phyloP scores from a whole-genome alignment of 257 asterid species.

The Solanum neorickii region DNA sequence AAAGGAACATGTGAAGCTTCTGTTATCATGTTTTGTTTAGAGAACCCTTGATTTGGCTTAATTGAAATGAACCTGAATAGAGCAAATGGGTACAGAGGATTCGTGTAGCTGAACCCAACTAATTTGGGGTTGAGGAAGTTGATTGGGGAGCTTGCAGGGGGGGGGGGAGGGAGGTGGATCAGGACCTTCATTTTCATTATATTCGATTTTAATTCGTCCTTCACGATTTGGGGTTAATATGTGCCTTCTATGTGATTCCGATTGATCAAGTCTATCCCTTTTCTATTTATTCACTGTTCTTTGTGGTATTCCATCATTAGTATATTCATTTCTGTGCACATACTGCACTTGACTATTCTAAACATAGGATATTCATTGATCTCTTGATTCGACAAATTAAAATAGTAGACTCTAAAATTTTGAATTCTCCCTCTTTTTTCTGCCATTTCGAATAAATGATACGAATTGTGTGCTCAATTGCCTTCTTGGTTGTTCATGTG shows the following conservation, averaged over 20 bases:
- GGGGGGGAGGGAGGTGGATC: neutral
- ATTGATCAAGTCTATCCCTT: neutral
- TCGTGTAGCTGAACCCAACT: neutral
- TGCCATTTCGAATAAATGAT: neutral
- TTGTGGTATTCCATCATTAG: neutral
- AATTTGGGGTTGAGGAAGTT: neutral
- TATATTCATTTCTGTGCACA: neutral
- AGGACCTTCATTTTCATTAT: neutral
- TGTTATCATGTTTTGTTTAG: neutral
- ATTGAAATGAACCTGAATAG: neutral
- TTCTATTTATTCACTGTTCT: neutral
- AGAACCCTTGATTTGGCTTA: neutral
- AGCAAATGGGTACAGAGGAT: neutral
- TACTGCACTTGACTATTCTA: neutral
- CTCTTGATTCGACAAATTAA: neutral
- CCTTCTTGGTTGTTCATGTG: neutral
- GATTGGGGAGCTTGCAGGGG: neutral
- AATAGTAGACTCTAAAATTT: neutral
- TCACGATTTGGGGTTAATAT: neutral
- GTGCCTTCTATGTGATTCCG: neutral
- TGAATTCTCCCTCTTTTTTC: neutral
- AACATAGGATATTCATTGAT: neutral
- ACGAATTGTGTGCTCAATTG: neutral
- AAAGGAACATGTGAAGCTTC: neutral
- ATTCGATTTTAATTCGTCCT: neutral